A percentile compares a stretch with the other conserved stretches of the same genome.
These are phyloP conservation scores for Ceratocystis variospora DNA, from an alignment of 2,329 filamentous ascomycete genomes.

Conservation along the genomic window DNA sequence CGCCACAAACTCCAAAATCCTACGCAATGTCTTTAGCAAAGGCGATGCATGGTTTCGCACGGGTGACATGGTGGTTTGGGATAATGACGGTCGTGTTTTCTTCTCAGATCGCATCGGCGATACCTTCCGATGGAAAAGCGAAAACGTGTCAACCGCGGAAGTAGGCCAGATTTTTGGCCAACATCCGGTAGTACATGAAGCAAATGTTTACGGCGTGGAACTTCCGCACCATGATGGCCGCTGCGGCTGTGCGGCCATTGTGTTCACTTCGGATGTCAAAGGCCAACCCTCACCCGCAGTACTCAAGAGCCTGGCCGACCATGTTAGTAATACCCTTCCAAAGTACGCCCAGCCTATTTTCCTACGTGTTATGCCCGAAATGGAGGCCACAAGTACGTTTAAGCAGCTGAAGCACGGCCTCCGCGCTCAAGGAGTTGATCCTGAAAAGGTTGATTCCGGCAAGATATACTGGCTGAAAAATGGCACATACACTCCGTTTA, in stretches of 20 bases:
- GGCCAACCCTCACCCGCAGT: slow-evolving; percentile 31
- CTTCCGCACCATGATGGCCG: slow-evolving; percentile 71
- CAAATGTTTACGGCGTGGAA: slow-evolving; percentile 74
- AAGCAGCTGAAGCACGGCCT: slow-evolving; percentile 75
- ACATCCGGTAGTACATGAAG: slow-evolving; percentile 55
- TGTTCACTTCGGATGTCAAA: slow-evolving; percentile 36
- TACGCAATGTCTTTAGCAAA: slow-evolving; percentile 57
- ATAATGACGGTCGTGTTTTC: slow-evolving; percentile 55
- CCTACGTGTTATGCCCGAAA: slow-evolving; percentile 48
- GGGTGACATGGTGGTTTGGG: slow-evolving; percentile 66
- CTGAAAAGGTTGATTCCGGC: slow-evolving; percentile 30
- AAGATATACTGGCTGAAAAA: slow-evolving; percentile 51
- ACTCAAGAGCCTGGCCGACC: slow-evolving; percentile 46
- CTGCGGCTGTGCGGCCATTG: slow-evolving; percentile 65
- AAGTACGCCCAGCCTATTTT: slow-evolving; percentile 68
- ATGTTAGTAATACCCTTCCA: slow-evolving; percentile 47
- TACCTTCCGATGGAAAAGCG: slow-evolving; percentile 68
- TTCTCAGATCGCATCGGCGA: slow-evolving; percentile 74
- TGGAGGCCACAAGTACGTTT: slow-evolving; percentile 65
- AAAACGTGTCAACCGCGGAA: slow-evolving; percentile 72
- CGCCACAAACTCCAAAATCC: slow-evolving; percentile 59
- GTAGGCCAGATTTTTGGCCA: slow-evolving; percentile 61
- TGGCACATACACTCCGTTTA: slow-evolving; percentile 55
- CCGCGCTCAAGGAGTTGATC: slow-evolving; percentile 61
- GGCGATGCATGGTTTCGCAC: slow-evolving; percentile 75